Evolutionary conservation across 169 alveolate species (phyloP), one percentile per base, ranked within the genome.

Genomic region (Plasmodium vinckei): DNA sequence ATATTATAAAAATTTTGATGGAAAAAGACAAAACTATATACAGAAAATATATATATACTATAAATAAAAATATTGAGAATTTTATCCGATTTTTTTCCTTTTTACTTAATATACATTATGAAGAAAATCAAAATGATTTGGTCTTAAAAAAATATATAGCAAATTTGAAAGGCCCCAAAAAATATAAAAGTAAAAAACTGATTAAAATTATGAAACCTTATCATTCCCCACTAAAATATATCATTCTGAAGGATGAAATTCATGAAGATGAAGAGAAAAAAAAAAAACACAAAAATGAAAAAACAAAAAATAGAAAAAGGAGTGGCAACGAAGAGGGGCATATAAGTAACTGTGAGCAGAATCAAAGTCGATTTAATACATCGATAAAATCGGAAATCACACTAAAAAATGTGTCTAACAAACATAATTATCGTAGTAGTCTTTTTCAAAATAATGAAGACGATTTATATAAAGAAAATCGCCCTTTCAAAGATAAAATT

Each of bases 201-300:
- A 71, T 86, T 33, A 71, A 86, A 21, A 39, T 68, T 9, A 60
- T 71, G 73, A 86, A 86, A 64, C 91, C 91, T 27, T 86, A 86
- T 51, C 91, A 86, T 71, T 86, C 91, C 33, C 91, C 91, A 7
- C 51, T 86, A 10, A 86, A 86, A 56, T 86, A 86, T 39, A 86
- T 86, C 13, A 57, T 70, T 86, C 53, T 86, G 65, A 86, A 86
- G 61, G 64, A 86, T 57, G 87, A 86, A 86, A 86, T 70, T 15
- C 39, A 63, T 56, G 68, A 75, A 75, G 60, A 25, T 47, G 59
- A 68, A 7, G 49, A 13, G 61, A 73, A 60, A 73, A 73, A 57
- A 5, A 13, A 17, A 21, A 21, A 4, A 39, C 9, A 15, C 19
- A 23, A 70, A 9, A 15, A 19, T 64, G 59, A 70, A 44, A 79